phyloP scores from a whole-genome alignment of 176 grass and related monocot species.

The Rhynchospora tenuis region DNA sequence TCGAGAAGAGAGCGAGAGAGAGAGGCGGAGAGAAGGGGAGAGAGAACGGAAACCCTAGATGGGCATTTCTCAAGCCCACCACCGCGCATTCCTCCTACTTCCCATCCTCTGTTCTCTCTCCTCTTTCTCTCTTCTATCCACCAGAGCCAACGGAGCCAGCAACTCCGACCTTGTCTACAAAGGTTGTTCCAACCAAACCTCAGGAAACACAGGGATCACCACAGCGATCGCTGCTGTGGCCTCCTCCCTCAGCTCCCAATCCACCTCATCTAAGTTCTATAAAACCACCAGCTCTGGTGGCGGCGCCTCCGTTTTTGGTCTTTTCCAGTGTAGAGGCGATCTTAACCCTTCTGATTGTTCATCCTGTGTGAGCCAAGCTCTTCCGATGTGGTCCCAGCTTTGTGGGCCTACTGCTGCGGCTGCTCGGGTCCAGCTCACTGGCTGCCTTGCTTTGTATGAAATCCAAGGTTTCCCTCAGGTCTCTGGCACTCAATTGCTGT shows the following conservation, averaged over 20 bases:
- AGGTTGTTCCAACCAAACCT: constrained; percentile 87
- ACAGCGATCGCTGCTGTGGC: constrained; percentile 37
- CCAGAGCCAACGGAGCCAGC: constrained; percentile 35
- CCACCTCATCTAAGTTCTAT: constrained; percentile 71
- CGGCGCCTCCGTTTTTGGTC: constrained; percentile 52
- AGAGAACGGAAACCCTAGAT: constrained; percentile 29
- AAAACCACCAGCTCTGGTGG: constrained; percentile 39
- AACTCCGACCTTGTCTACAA: constrained; percentile 82
- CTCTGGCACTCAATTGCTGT: constrained; percentile 83
- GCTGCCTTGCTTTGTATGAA: constrained; percentile 81
- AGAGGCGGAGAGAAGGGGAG: not conserved
- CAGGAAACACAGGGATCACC: constrained; percentile 27
- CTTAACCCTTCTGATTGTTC: constrained; percentile 69
- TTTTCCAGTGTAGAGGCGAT: constrained; percentile 93
- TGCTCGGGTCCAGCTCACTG: constrained; percentile 71
- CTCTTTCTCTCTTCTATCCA: not conserved
- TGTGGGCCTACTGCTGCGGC: constrained; percentile 60
- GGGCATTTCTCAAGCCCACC: constrained; percentile 33
- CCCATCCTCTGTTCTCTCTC: not conserved
- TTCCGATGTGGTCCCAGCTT: constrained; percentile 54
- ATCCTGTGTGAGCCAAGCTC: constrained; percentile 53
- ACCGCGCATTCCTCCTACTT: not conserved
- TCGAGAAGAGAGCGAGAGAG: not conserved
- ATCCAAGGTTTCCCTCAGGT: constrained; percentile 88
- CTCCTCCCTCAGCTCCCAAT: constrained; percentile 43